A percentile compares a stretch with the other conserved stretches of the same genome.
Conservation (phyloP, 352 stramenopile genomes). For the Phytophthora boehmeriae region DNA sequence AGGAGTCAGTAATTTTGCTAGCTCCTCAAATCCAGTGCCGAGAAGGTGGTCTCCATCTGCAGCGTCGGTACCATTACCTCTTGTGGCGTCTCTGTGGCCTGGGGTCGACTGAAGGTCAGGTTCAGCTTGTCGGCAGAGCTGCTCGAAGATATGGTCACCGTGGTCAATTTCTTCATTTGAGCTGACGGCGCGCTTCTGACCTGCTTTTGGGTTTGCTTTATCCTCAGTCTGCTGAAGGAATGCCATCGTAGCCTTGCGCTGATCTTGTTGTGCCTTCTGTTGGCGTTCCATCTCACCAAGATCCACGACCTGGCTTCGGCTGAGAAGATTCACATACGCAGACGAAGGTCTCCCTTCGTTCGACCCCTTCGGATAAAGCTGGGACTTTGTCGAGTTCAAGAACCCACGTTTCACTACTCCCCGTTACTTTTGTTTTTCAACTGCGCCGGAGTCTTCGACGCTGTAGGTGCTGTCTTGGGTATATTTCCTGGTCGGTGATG, state of each 20-base stretch:
- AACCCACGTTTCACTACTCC: slow-evolving; percentile 78
- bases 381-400: slow-evolving; percentile 59
- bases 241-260: slow-evolving; percentile 27
- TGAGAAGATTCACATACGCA: slow-evolving; percentile 79
- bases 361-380: slow-evolving; percentile 77
- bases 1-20: slow-evolving; percentile 54
- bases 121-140: slow-evolving; percentile 80
- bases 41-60: slow-evolving; percentile 42
- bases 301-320: slow-evolving; percentile 83
- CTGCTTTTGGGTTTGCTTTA: neutral
- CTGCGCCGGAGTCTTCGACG: slow-evolving; percentile 8
- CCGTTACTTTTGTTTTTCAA: slow-evolving; percentile 20
- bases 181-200: slow-evolving; percentile 2
- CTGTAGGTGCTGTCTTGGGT: slow-evolving; percentile 5
- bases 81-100: slow-evolving; percentile 1
- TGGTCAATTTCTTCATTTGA: slow-evolving; percentile 48
- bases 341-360: slow-evolving; percentile 69
- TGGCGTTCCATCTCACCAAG: slow-evolving; percentile 55
- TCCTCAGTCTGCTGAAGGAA: slow-evolving; percentile 30
- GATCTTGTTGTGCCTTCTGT: slow-evolving; percentile 36
- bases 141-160: slow-evolving; percentile 78
- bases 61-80: slow-evolving; percentile 11
- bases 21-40: slow-evolving; percentile 51
- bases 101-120: slow-evolving; percentile 53
- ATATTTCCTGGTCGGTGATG: neutral